Evolutionary conservation across 202 grass and related monocot species (phyloP).

Genomic region (Setaria viridis): DNA sequence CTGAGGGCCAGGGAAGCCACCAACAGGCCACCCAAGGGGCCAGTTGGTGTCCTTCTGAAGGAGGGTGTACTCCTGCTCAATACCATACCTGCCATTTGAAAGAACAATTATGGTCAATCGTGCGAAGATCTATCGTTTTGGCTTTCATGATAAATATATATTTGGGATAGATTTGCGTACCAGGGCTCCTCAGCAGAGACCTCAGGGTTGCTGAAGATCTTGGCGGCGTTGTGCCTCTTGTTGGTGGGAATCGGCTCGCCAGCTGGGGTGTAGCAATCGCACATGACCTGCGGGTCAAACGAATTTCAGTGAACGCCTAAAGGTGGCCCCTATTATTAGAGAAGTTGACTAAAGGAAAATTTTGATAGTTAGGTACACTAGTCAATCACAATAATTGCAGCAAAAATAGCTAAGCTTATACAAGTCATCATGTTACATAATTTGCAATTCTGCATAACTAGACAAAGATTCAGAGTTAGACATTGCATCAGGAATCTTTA

Average conservation of each 20-base stretch:
- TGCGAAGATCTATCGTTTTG: background rate
- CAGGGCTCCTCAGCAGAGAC: constrained; percentile 81
- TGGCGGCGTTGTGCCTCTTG: constrained; percentile 78
- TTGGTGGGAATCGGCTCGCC: constrained; percentile 93
- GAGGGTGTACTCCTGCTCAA: constrained; percentile 99
- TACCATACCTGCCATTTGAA: constrained; percentile 79
- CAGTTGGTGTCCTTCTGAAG: constrained; percentile 91
- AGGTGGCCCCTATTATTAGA: constrained; percentile 2
- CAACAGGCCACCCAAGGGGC: constrained; percentile 97
- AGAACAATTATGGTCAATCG: background rate
- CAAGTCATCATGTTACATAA: background rate
- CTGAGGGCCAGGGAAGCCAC: constrained; percentile 98
- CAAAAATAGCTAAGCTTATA: constrained; percentile 12
- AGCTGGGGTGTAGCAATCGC: constrained; percentile 96
- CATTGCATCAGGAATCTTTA: background rate
- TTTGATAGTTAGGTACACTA: constrained; percentile 45
- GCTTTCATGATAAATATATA: background rate
- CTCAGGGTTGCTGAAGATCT: constrained; percentile 79
- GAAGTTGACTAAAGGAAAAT: constrained; percentile 4
- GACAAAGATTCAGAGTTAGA: background rate
- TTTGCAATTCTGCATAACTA: background rate
- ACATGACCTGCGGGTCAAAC: constrained; percentile 77
- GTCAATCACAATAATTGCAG: background rate
- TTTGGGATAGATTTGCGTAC: constrained; percentile 45
- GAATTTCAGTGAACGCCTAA: constrained; percentile 29